Base-by-base conservation (phyloP, 2,329 filamentous ascomycete species). In the Westerdykella aurantiaca region DNA sequence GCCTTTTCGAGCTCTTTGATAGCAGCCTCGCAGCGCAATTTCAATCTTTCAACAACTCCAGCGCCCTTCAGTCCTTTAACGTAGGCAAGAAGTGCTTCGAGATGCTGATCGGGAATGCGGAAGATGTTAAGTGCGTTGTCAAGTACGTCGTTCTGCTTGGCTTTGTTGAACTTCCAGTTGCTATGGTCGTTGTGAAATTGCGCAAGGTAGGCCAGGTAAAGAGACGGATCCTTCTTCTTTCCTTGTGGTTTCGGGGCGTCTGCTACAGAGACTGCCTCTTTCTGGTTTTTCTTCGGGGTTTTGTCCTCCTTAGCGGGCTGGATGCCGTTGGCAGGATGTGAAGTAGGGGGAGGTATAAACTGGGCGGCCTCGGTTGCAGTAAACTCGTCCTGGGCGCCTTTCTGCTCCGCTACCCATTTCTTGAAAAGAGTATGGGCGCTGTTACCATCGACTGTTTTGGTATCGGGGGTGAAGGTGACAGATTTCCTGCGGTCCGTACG, bases 121-220 rank as follows among this genome's bases (percentile, higher is more conserved):
- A 82, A 79, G 51, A 81, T 70, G 53, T 86, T 82, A 63, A 94
- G 87, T 37, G 86, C 71, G 71, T 94, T 82, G 66, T 93, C 91
- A 61, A 96, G 79, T 11, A 96, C 74, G 55, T 87, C 81, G 42
- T 83, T 87, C 68, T 96, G 90, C 61, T 88, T 82, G 56, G 88
- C 90, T 72, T 96, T 96, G 73, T 94, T 95, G 74, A 96, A 97
- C 68, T 95, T 96, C 91, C 91, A 97, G 55, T 74, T 75, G 9
- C 77, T 72, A 45, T 82, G 82, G 48, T 82, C 77, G 43, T 77
- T 77, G 68, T 86, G 76, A 76, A 89, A 95, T 61, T 83, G 81
- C 38, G 76, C 76, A 37, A 96, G 78, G 64, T 96, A 96, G 42
- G 80, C 75, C 13, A 94, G 74, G 45, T 88, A 83, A 12, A 83